Evolutionary conservation across 2,329 filamentous ascomycete genomes (phyloP), one percentile per base, ranked within the genome.

Genomic region (Helotiales sp.): DNA sequence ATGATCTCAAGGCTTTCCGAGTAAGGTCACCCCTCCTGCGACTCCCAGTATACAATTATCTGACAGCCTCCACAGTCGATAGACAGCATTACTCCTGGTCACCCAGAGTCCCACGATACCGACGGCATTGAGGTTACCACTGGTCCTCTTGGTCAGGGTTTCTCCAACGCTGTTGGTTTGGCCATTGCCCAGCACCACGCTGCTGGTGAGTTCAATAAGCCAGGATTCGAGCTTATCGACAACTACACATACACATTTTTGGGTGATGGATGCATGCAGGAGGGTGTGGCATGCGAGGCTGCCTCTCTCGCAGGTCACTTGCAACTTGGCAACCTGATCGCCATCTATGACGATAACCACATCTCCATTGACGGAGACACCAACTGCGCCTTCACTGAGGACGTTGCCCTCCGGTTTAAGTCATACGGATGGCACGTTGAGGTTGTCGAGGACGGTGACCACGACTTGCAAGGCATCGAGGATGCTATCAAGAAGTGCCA

Each of bases 161-260:
- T 99, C 82, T 88, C 90, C 82, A 99, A 98, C 80, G 94, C 96
- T 76, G 96, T 99, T 77, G 96, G 96, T 90, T 89, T 99, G 77
- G 96, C 96, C 80, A 96, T 99, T 79, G 96, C 93, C 69, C 93
- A 98, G 86, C 91, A 91, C 72, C 95, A 99, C 84, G 93, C 92
- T 70, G 93, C 87, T 68, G 96, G 91, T 76, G 86, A 87, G 79
- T 99, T 96, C 90, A 99, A 99, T 91, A 97, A 96, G 88, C 92
- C 94, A 73, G 93, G 91, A 72, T 98, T 91, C 82, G 89, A 93
- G 74, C 83, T 99, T 66, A 83, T 97, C 82, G 91, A 96, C 88
- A 97, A 98, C 90, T 89, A 97, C 88, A 99, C 96, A 80, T 99
- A 94, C 85, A 84, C 82, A 82, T 97, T 98, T 88, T 92, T 99